Evolutionary conservation across 345 rosid species (phyloP).

Genomic region (thale cress (Arabidopsis thaliana)): DNA sequence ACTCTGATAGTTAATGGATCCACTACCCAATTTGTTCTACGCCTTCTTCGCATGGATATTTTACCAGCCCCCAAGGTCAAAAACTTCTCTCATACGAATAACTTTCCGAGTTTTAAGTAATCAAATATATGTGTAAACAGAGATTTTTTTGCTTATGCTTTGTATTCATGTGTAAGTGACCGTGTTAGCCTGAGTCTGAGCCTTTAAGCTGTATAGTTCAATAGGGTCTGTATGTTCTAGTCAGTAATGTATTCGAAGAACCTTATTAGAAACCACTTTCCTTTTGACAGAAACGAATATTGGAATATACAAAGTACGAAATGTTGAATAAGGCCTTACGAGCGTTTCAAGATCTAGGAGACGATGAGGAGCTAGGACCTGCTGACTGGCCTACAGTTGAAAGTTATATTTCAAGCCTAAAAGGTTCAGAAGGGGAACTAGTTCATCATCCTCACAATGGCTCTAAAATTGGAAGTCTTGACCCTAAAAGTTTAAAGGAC

Average conservation of each 20-base stretch:
- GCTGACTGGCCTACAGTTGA: slow-evolving; percentile 92
- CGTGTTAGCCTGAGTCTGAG: too few species aligned
- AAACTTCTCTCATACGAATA: too few species aligned
- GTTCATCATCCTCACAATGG: slow-evolving; percentile 73
- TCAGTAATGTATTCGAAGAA: too few species aligned
- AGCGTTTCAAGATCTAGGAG: slow-evolving; percentile 86
- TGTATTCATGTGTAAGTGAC: too few species aligned
- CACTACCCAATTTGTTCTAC: slow-evolving; percentile 82
- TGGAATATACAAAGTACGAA: slow-evolving; percentile 86
- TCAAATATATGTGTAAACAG: too few species aligned
- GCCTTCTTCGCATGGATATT: slow-evolving; percentile 73
- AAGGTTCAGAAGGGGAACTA: slow-evolving; percentile 62
- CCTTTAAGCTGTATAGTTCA: too few species aligned
- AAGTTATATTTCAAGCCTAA: slow-evolving; percentile 67
- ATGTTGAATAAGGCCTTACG: slow-evolving; percentile 82
- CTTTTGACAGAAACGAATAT: slow-evolving; percentile 69
- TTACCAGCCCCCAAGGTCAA: slow-evolving; percentile 79
- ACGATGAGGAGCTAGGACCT: slow-evolving; percentile 99
- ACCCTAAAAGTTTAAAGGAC: slow-evolving; percentile 71
- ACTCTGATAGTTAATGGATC: slow-evolving; percentile 92
- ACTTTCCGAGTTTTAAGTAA: too few species aligned
- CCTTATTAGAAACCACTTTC: background rate
- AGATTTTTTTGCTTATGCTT: too few species aligned
- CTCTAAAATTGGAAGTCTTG: slow-evolving; percentile 55
- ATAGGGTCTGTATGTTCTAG: too few species aligned